Conservation (phyloP, 75 land plant species). For the Selaginella tamariscina region DNA sequence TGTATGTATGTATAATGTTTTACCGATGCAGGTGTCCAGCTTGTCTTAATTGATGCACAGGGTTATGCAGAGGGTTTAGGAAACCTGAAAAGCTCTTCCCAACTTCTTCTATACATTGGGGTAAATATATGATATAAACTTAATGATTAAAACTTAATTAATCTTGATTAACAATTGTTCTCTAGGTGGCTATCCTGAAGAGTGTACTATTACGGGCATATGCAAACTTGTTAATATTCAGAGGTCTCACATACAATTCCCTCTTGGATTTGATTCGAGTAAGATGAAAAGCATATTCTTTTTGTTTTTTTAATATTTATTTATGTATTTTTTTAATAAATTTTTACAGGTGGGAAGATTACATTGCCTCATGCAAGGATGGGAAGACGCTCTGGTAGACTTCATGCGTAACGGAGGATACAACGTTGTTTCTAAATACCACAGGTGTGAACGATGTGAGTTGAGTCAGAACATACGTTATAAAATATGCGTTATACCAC, state of each 20-base stretch:
- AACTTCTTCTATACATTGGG: slow-evolving; percentile 66
- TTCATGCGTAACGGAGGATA: slow-evolving; percentile 97
- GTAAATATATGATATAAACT: slow-evolving; percentile 34
- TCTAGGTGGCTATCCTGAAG: slow-evolving; percentile 69
- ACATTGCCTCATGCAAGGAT: slow-evolving; percentile 75
- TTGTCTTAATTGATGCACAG: slow-evolving; percentile 82
- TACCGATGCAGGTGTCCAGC: slow-evolving; percentile 45
- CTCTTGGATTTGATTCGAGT: slow-evolving; percentile 50
- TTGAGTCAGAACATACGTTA: too few species aligned
- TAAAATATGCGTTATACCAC: too few species aligned
- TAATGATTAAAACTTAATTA: neutral
- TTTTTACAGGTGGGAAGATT: slow-evolving; percentile 57
- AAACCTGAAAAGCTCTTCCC: slow-evolving; percentile 53
- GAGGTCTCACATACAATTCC: slow-evolving; percentile 25
- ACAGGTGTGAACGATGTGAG: slow-evolving; percentile 27
- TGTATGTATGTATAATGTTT: too few species aligned
- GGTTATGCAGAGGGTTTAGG: slow-evolving; percentile 91
- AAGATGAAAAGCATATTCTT: too few species aligned
- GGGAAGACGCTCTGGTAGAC: slow-evolving; percentile 79
- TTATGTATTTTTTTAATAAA: too few species aligned
- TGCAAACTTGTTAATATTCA: slow-evolving; percentile 51
- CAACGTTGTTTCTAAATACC: slow-evolving; percentile 45
- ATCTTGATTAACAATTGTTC: neutral
- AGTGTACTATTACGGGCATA: slow-evolving; percentile 63
- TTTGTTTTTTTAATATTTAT: too few species aligned